These are phyloP conservation scores for Leccinellum luteum DNA, from an alignment of 768 basidiomycete species.

Conservation along the genomic window DNA sequence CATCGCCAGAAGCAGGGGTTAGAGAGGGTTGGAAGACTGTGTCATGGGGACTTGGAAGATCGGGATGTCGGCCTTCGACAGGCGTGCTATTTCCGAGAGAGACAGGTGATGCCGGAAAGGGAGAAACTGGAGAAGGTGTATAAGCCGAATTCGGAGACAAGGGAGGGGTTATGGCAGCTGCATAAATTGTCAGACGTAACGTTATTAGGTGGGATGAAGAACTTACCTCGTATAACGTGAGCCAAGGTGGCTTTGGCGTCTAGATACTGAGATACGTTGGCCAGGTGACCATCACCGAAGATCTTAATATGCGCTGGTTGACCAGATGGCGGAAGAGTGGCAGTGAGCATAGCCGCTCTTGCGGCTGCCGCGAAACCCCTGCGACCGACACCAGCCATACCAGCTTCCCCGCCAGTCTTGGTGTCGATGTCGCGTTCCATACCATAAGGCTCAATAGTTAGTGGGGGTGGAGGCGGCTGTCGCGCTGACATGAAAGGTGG, in stretches of 20 bases:
- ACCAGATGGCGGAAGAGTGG: conserved; percentile 16
- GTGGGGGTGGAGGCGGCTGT: conserved; percentile 17
- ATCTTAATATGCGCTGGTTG: not conserved
- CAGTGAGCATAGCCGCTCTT: conserved; percentile 53
- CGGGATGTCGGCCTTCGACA: conserved; percentile 14
- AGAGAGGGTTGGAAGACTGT: conserved; percentile 4
- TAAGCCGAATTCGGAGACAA: conserved; percentile 33
- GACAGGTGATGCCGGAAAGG: conserved; percentile 25
- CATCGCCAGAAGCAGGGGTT: conserved; percentile 2
- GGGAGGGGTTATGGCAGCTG: conserved; percentile 32
- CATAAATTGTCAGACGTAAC: conserved; percentile 11
- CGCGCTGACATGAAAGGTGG: conserved; percentile 12
- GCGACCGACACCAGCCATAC: conserved; percentile 90
- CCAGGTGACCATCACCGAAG: conserved; percentile 20
- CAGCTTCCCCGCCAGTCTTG: conserved; percentile 71
- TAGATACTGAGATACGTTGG: conserved; percentile 43
- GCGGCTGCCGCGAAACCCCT: conserved; percentile 78
- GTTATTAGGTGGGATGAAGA: not conserved
- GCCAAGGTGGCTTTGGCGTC: conserved; percentile 41
- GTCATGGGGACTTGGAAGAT: conserved; percentile 23
- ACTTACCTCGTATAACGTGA: conserved; percentile 32
- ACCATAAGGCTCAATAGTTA: conserved; percentile 9
- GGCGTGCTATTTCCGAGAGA: conserved; percentile 15
- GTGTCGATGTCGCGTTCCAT: conserved; percentile 52
- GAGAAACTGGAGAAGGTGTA: conserved; percentile 35